A percentile compares a stretch with the other conserved stretches of the same genome.
These are phyloP conservation scores for Dianthus caryophyllus DNA, from an alignment of 148 eudicot genomes.

Conservation along the genomic window DNA sequence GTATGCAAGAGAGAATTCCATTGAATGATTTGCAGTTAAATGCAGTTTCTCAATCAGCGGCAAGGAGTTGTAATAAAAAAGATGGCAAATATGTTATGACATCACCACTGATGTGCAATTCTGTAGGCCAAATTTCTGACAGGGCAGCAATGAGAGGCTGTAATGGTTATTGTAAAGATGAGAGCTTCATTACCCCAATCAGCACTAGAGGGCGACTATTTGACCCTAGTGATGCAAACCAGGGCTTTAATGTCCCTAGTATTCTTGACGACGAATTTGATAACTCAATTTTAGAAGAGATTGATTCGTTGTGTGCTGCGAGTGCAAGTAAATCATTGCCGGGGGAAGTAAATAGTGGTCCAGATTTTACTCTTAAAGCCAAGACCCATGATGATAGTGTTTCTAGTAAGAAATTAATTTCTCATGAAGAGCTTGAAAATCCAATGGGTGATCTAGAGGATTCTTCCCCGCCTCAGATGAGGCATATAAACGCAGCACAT, in stretches of 20 bases:
- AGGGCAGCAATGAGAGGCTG: conserved; percentile 14
- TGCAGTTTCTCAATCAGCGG: conserved; percentile 15
- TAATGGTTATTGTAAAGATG: conserved; percentile 15
- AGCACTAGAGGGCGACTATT: conserved; percentile 23
- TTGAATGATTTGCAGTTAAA: conserved; percentile 45
- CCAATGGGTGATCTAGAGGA: conserved; percentile 24
- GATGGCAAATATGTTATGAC: conserved; percentile 10
- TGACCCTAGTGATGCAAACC: conserved; percentile 22
- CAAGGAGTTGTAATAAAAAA: conserved; percentile 8
- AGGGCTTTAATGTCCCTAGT: conserved; percentile 27
- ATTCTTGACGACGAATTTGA: conserved; percentile 63
- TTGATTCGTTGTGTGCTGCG: conserved; percentile 65
- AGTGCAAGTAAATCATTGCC: conserved; percentile 22
- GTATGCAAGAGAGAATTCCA: conserved; percentile 37
- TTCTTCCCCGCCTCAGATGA: conserved; percentile 22
- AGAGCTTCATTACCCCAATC: conserved; percentile 21
- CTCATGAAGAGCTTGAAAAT: conserved; percentile 25
- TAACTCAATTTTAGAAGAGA: conserved; percentile 54
- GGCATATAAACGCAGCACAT: conserved; percentile 5
- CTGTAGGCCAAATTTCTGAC: conserved; percentile 5
- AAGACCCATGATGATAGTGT: conserved; percentile 21
- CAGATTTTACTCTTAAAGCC: conserved; percentile 19
- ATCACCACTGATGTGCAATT: conserved; percentile 13
- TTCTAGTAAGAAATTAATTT: conserved; percentile 15
- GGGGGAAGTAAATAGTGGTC: conserved; percentile 13